phyloP scores from a whole-genome alignment of 495 filamentous ascomycete genomes.

The Aspergillus carlsbadensis region DNA sequence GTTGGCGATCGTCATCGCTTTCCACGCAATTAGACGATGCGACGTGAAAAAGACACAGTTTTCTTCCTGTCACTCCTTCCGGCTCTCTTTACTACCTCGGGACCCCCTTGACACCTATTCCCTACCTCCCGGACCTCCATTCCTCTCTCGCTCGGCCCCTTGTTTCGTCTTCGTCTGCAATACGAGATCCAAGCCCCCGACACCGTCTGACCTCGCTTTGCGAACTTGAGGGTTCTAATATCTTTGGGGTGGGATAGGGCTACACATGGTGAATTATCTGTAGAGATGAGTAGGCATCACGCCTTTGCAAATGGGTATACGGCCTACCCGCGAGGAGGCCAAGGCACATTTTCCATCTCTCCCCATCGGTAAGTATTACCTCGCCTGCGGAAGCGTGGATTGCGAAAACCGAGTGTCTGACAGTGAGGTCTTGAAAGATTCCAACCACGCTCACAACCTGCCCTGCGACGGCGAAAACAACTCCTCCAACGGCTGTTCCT shows the following conservation, averaged over 20 bases:
- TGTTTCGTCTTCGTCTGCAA: background rate
- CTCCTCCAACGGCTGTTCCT: conserved; percentile 66
- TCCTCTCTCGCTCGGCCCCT: background rate
- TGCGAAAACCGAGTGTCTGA: background rate
- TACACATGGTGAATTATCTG: conserved; percentile 26
- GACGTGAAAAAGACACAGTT: conserved; percentile 8
- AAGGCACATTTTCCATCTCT: conserved; percentile 77
- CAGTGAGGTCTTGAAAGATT: conserved; percentile 56
- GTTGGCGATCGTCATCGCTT: conserved; percentile 4
- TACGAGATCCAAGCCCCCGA: background rate
- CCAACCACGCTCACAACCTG: conserved; percentile 77
- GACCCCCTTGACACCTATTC: background rate
- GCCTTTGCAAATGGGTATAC: conserved; percentile 76
- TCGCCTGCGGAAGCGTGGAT: background rate
- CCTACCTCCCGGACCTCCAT: background rate
- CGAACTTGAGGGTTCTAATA: conserved; percentile 4
- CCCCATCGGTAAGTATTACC: conserved; percentile 69
- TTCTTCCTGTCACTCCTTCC: conserved; percentile 8
- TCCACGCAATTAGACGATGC: conserved; percentile 6
- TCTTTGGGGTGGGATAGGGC: conserved; percentile 12
- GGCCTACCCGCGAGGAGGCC: conserved; percentile 59
- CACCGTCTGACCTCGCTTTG: conserved; percentile 1
- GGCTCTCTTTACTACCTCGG: background rate
- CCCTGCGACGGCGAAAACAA: conserved; percentile 70
- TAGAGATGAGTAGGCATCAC: conserved; percentile 58